phyloP scores from a whole-genome alignment of 1,139 yeast species.

The Kurtzmaniella quercitrusa region DNA sequence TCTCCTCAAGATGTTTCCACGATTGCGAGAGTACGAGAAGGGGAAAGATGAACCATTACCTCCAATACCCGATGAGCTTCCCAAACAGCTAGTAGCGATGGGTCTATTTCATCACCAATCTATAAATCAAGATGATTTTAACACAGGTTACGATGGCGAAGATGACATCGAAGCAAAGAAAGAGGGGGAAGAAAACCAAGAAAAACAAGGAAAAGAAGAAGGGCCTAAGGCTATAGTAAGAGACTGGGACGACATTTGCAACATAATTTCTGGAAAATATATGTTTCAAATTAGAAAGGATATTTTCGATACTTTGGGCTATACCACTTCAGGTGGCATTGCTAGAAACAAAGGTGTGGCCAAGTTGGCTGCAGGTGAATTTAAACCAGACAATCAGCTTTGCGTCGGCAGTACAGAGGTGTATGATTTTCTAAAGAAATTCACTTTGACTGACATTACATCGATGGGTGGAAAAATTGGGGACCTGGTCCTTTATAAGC shows the following conservation, averaged over 20 bases:
- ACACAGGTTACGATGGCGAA: not conserved
- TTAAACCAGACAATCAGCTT: conserved; percentile 86
- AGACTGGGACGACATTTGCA: conserved; percentile 87
- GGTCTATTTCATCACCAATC: conserved; percentile 23
- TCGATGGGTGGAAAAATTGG: conserved; percentile 93
- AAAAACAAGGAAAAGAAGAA: conserved; percentile 12
- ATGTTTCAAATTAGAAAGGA: conserved; percentile 50
- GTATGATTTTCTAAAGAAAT: conserved; percentile 50
- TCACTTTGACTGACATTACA: conserved; percentile 73
- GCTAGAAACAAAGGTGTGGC: conserved; percentile 75
- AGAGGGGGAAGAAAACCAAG: conserved; percentile 16
- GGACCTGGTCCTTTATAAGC: conserved; percentile 44
- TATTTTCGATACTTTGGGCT: conserved; percentile 57
- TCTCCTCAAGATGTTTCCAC: conserved; percentile 25
- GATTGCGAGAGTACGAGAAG: conserved; percentile 17
- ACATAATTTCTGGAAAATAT: conserved; percentile 61
- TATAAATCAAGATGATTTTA: not conserved
- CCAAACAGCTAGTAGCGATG: conserved; percentile 24
- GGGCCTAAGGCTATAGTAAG: conserved; percentile 12
- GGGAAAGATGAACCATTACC: conserved; percentile 35
- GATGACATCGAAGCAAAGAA: conserved; percentile 9
- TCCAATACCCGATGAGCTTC: conserved; percentile 43
- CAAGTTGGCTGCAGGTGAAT: conserved; percentile 82
- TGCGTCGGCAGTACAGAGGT: conserved; percentile 52
- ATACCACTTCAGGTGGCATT: conserved; percentile 89